Conservation (phyloP, 108 stramenopile species). For the Chaetoceros muelleri region DNA sequence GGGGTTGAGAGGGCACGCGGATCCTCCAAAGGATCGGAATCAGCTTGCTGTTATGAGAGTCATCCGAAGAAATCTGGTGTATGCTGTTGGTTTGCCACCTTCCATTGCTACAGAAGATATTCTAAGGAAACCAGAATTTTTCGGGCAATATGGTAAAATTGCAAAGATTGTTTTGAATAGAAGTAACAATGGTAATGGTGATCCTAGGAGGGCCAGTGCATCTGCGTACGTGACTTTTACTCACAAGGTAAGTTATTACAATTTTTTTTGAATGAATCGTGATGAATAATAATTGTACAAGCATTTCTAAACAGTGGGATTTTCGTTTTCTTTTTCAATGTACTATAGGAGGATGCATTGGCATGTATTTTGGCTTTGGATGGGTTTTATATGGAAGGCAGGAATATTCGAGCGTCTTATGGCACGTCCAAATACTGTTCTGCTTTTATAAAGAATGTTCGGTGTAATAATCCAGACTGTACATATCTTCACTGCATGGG, state of each 20-base stretch:
- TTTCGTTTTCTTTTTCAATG: slow-evolving; percentile 7
- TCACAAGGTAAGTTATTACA: slow-evolving; percentile 58
- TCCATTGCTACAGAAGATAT: slow-evolving; percentile 76
- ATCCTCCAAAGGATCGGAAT: slow-evolving; percentile 79
- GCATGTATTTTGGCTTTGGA: slow-evolving; percentile 85
- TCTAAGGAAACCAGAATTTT: slow-evolving; percentile 84
- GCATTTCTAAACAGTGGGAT: not conserved
- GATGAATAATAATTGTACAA: not conserved
- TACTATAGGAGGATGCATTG: slow-evolving; percentile 71
- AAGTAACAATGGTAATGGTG: slow-evolving; percentile 48
- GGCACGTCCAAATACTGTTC: slow-evolving; percentile 99
- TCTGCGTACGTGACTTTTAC: slow-evolving; percentile 95
- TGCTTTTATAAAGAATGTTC: slow-evolving; percentile 90
- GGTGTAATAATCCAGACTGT: slow-evolving; percentile 98
- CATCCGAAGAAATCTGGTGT: slow-evolving; percentile 94
- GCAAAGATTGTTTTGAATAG: slow-evolving; percentile 92
- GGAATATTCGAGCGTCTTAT: slow-evolving; percentile 90
- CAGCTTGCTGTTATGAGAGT: slow-evolving; percentile 94
- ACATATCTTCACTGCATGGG: slow-evolving; percentile 95
- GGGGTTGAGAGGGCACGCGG: slow-evolving; percentile 37
- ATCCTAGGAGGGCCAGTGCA: slow-evolving; percentile 59
- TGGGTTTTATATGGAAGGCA: slow-evolving; percentile 82
- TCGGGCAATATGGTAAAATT: slow-evolving; percentile 96
- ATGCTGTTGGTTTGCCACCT: slow-evolving; percentile 89
- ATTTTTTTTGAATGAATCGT: slow-evolving; percentile 12